Percentiles rank a stretch among this genome's conserved stretches.
Conservation (phyloP, 352 stramenopile genomes). For the Phytopythium sindhum region DNA sequence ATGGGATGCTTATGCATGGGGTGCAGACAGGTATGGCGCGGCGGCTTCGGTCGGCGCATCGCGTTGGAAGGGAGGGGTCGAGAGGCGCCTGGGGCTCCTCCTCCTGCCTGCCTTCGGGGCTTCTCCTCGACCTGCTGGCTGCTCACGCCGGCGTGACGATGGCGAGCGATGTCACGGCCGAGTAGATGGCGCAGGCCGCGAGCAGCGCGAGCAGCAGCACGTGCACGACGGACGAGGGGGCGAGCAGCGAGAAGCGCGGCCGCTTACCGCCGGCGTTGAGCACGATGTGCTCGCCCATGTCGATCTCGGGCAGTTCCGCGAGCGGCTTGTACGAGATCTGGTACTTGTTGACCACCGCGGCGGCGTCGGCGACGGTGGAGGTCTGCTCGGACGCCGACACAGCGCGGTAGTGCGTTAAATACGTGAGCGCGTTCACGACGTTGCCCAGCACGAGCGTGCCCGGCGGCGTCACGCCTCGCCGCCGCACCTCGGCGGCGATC, state of each 20-base stretch:
- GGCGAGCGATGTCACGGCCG: conserved; percentile 15
- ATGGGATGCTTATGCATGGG: not conserved
- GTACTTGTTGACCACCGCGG: conserved; percentile 33
- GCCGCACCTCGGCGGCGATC: conserved; percentile 87
- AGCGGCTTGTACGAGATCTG: conserved; percentile 66
- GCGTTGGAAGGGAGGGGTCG: not conserved
- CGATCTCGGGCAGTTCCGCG: conserved; percentile 38
- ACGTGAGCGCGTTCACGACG: conserved; percentile 81
- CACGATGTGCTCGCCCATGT: conserved; percentile 62
- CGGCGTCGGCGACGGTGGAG: conserved; percentile 7
- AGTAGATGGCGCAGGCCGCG: conserved; percentile 22
- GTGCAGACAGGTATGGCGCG: not conserved
- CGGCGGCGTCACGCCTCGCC: conserved; percentile 85
- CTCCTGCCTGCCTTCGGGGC: too few species aligned
- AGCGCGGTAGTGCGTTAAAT: conserved; percentile 62
- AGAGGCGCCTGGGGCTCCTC: not conserved
- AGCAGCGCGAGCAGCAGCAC: conserved; percentile 17
- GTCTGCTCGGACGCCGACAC: conserved; percentile 24
- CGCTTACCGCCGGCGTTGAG: conserved; percentile 32
- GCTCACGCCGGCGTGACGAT: conserved; percentile 4
- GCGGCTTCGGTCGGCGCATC: not conserved
- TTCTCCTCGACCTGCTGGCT: not conserved
- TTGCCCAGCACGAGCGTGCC: conserved; percentile 94
- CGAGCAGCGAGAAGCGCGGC: conserved; percentile 16
- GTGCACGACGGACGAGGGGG: conserved; percentile 18